Conservation (phyloP, 306 rosid genomes). For the Gleditsia sinensis region DNA sequence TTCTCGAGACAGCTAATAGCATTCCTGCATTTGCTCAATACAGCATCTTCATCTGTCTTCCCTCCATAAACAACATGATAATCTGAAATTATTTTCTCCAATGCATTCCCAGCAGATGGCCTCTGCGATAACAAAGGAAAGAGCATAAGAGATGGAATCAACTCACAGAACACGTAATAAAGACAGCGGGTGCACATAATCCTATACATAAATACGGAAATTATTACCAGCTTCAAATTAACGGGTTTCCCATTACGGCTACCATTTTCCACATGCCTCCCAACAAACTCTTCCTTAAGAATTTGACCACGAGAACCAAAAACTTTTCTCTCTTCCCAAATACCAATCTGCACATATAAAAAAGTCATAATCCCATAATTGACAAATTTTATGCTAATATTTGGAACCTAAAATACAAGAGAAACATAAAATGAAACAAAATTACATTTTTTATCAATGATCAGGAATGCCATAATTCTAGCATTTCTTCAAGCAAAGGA, state of each 20-base stretch:
- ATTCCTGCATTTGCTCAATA: conserved; percentile 65
- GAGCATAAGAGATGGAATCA: not conserved
- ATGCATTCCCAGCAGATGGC: conserved; percentile 48
- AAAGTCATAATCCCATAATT: not conserved
- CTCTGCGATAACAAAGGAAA: conserved; percentile 35
- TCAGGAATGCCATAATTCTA: not conserved
- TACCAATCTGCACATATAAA: conserved; percentile 44
- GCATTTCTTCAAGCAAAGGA: not conserved
- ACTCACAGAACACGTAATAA: conserved; percentile 12
- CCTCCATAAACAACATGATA: conserved; percentile 53
- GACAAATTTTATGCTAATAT: not conserved
- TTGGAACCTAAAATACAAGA: not conserved
- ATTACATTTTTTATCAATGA: not conserved
- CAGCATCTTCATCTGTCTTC: conserved; percentile 60
- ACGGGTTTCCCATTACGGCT: conserved; percentile 54
- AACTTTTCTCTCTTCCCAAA: conserved; percentile 79
- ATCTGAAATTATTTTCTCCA: conserved; percentile 66
- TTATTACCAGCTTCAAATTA: conserved; percentile 49
- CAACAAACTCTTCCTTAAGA: conserved; percentile 69
- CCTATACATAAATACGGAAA: not conserved
- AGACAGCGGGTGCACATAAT: not conserved
- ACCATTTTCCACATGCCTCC: conserved; percentile 51
- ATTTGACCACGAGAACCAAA: conserved; percentile 75
- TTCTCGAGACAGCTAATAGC: conserved; percentile 67
- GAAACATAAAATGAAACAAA: not conserved